Conservation (phyloP, 2,329 filamentous ascomycete genomes). For the Capronia epimyces region DNA sequence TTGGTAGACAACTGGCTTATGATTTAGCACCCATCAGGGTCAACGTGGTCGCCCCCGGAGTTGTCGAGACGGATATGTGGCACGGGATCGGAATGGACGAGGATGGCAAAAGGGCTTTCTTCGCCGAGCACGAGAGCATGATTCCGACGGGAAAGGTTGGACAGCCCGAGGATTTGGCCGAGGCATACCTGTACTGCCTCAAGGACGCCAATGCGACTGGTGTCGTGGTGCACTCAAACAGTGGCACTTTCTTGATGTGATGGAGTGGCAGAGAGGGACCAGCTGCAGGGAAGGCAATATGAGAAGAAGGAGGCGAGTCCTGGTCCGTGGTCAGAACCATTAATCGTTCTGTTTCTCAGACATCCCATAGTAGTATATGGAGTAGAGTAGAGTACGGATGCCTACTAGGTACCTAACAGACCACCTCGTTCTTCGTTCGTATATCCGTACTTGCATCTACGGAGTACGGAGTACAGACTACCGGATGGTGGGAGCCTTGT, state of each 20-base stretch:
- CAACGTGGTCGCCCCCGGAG: constrained; percentile 56
- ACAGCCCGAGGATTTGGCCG: constrained; percentile 40
- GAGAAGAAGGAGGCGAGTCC: too few species aligned
- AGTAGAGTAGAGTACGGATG: too few species aligned
- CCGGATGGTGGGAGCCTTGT: constrained; percentile 8
- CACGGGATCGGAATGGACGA: constrained; percentile 28
- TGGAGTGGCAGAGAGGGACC: not conserved
- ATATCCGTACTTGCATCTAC: too few species aligned
- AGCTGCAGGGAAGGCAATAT: too few species aligned
- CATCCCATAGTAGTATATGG: too few species aligned
- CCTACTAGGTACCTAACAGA: too few species aligned
- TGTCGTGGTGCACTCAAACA: constrained; percentile 41
- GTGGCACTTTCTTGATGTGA: constrained; percentile 33
- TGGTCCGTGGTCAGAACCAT: too few species aligned
- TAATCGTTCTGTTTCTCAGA: too few species aligned
- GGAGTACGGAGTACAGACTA: too few species aligned
- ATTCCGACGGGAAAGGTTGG: constrained; percentile 35
- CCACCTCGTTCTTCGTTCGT: too few species aligned
- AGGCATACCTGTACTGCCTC: constrained; percentile 47
- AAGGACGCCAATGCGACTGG: constrained; percentile 45
- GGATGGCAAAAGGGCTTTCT: constrained; percentile 28
- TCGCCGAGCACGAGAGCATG: constrained; percentile 21
- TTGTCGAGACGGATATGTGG: constrained; percentile 47
- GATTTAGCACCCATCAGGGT: constrained; percentile 60
- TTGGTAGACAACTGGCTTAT: constrained; percentile 54